These are phyloP conservation scores for Canna indica DNA, from an alignment of 176 grass and related monocot genomes.

Conservation along the genomic window DNA sequence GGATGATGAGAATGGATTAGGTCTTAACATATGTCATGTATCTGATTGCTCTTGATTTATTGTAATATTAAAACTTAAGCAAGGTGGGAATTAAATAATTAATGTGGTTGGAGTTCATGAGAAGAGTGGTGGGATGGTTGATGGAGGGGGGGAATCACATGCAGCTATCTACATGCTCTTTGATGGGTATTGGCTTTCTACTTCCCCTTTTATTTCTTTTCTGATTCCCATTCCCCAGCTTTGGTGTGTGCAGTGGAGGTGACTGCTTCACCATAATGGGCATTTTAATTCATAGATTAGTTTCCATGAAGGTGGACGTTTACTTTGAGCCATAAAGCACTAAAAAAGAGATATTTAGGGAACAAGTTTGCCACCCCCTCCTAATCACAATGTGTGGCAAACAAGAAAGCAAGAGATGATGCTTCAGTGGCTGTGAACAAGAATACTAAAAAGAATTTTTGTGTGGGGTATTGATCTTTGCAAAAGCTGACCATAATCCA, in stretches of 20 bases:
- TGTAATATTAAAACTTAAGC: neutral
- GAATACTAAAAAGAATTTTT: neutral
- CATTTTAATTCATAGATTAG: neutral
- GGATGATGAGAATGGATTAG: neutral
- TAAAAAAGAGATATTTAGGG: neutral
- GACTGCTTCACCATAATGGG: neutral
- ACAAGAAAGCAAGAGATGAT: too few species aligned
- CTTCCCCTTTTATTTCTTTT: neutral
- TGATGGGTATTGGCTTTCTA: neutral
- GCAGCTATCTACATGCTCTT: neutral
- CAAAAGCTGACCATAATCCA: neutral
- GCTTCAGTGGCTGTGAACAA: neutral
- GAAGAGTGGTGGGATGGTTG: conserved; percentile 27
- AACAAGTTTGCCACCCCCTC: neutral
- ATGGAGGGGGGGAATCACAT: neutral
- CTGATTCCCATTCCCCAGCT: too few species aligned
- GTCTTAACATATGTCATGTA: neutral
- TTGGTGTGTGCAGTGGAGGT: neutral
- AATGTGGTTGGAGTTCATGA: conserved; percentile 1
- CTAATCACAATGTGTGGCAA: too few species aligned
- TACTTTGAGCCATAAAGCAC: neutral
- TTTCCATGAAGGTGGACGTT: neutral
- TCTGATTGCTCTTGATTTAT: neutral
- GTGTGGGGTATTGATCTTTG: neutral
- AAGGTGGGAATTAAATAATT: neutral